Evolutionary conservation across 2,329 filamentous ascomycete genomes (phyloP).

Genomic region (Cryphonectria parasitica): DNA sequence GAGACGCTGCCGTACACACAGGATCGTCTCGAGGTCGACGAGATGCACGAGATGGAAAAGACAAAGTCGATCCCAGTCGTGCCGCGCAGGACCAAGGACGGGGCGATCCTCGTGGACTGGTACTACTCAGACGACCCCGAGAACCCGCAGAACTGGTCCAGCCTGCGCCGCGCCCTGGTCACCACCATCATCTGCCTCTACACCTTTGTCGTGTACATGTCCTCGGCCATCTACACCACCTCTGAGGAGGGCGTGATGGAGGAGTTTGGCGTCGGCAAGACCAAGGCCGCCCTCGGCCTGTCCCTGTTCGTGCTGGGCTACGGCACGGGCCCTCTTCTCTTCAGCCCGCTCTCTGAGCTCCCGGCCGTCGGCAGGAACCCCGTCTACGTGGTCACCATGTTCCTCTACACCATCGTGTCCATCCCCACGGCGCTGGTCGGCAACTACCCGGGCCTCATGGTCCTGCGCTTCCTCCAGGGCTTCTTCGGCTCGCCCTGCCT

Average conservation of each 20-base stretch:
- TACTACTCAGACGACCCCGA: conserved; percentile 53
- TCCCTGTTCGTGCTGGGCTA: conserved; percentile 57
- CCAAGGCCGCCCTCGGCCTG: conserved; percentile 55
- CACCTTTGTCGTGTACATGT: conserved; percentile 52
- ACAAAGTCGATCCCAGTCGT: conserved; percentile 37
- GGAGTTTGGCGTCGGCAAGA: conserved; percentile 52
- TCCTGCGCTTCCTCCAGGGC: conserved; percentile 66
- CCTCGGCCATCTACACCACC: conserved; percentile 45
- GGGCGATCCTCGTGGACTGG: conserved; percentile 41
- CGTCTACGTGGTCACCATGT: conserved; percentile 69
- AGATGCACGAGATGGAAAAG: conserved; percentile 35
- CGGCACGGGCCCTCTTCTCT: conserved; percentile 53
- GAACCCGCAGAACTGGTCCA: conserved; percentile 56
- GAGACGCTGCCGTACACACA: conserved; percentile 35
- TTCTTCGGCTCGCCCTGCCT: conserved; percentile 70
- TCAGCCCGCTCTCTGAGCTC: conserved; percentile 61
- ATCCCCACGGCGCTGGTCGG: conserved; percentile 66
- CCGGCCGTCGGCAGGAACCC: conserved; percentile 65
- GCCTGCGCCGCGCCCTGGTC: conserved; percentile 42
- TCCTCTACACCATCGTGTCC: conserved; percentile 68
- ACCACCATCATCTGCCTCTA: conserved; percentile 48
- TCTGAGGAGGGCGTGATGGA: conserved; percentile 47
- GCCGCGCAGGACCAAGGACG: conserved; percentile 37
- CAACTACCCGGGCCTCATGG: conserved; percentile 66
- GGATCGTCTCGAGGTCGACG: conserved; percentile 34